Conservation (phyloP, 441 rosid species). For the Raphanus hybrid region DNA sequence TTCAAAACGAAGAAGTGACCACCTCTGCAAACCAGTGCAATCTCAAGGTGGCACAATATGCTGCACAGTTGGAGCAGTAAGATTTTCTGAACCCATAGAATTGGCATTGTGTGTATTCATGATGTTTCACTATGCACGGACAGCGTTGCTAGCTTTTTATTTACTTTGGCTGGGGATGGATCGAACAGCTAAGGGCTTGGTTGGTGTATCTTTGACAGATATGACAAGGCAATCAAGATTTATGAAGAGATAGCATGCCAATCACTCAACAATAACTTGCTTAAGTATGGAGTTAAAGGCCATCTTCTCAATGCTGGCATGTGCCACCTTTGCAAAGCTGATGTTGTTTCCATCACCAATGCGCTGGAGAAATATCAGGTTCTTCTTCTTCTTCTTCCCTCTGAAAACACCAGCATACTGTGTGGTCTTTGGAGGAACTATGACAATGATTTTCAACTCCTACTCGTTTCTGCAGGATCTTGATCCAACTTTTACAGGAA, state of each 20-base stretch:
- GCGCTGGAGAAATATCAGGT: slow-evolving; percentile 96
- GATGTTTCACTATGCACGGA: too few species aligned
- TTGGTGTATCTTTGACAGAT: slow-evolving; percentile 54
- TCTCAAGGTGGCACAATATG: slow-evolving; percentile 94
- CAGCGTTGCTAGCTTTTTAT: too few species aligned
- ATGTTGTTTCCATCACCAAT: slow-evolving; percentile 81
- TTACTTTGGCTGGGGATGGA: too few species aligned
- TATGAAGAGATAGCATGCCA: slow-evolving; percentile 85
- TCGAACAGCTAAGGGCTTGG: background rate
- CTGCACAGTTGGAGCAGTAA: slow-evolving; percentile 89
- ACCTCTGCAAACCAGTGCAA: slow-evolving; percentile 98
- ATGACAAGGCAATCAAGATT: slow-evolving; percentile 84
- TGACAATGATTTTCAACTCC: slow-evolving; percentile 24
- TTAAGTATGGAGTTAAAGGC: slow-evolving; percentile 96
- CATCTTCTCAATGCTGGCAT: slow-evolving; percentile 98
- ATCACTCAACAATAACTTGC: slow-evolving; percentile 79
- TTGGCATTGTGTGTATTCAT: too few species aligned
- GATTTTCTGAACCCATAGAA: slow-evolving; percentile 9
- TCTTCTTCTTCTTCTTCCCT: background rate
- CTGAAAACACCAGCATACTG: background rate
- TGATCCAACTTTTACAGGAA: slow-evolving; percentile 96
- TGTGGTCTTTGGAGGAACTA: slow-evolving; percentile 16
- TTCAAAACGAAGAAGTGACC: slow-evolving; percentile 87
- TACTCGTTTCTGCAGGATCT: slow-evolving; percentile 63
- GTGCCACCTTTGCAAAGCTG: slow-evolving; percentile 93